Conservation (phyloP, 352 stramenopile genomes). For the Thalassiosira mediterranea region DNA sequence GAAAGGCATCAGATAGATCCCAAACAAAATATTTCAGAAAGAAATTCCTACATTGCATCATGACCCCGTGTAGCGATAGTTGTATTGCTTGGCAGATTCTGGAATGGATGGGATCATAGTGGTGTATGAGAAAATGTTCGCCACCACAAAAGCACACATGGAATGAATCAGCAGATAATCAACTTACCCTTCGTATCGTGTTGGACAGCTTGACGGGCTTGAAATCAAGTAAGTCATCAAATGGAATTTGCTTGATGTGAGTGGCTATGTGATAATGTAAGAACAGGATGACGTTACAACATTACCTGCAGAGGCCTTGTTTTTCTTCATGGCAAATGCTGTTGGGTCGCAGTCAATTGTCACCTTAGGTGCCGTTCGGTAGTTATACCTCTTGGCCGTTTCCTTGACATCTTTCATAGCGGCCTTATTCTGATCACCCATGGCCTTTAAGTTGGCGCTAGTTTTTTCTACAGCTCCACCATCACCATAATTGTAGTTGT, state of each 20-base stretch:
- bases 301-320: not conserved
- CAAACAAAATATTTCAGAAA: too few species aligned
- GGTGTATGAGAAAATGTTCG: not conserved
- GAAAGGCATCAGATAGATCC: too few species aligned
- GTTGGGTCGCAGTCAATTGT: not conserved
- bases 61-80: not conserved
- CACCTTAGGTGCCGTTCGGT: not conserved
- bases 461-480: constrained; percentile 7
- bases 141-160: not conserved
- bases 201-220: not conserved
- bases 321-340: not conserved
- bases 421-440: constrained; percentile 7
- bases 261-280: not conserved
- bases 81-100: not conserved
- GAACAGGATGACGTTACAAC: not conserved
- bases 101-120: not conserved
- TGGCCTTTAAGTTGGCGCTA: not conserved
- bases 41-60: too few species aligned
- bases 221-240: not conserved
- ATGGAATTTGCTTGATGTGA: not conserved
- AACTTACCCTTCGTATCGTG: not conserved
- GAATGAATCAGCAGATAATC: not conserved
- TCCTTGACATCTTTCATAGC: constrained; percentile 7
- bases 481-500: constrained; percentile 20
- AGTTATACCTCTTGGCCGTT: constrained; percentile 19